Percentiles rank a stretch among this genome's conserved stretches.
These are phyloP conservation scores for Chaetomiaceae sp. DNA, from an alignment of 2,329 filamentous ascomycete species.

Conservation along the genomic window DNA sequence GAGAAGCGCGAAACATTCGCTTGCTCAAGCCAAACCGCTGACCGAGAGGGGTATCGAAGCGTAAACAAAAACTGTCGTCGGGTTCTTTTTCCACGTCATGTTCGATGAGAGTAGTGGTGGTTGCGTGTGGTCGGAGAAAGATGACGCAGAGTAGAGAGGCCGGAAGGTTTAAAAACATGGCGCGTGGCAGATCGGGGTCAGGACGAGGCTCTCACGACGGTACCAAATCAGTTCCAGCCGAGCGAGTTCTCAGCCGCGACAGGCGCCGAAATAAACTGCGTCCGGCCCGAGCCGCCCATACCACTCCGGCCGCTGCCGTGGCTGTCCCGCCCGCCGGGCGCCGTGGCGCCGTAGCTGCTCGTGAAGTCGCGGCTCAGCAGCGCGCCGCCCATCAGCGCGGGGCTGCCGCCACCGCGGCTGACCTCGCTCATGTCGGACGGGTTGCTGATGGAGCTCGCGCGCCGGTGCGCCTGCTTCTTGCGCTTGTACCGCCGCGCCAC, in stretches of 20 bases:
- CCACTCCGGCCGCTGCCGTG: conserved; percentile 54
- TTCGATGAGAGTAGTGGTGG: background rate
- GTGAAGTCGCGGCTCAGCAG: conserved; percentile 52
- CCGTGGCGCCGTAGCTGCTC: conserved; percentile 49
- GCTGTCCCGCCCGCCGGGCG: conserved; percentile 47
- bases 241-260: conserved; percentile 92
- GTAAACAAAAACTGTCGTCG: conserved; percentile 18
- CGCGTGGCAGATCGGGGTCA: conserved; percentile 20
- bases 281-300: conserved; percentile 51
- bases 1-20: background rate
- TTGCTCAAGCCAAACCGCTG: background rate
- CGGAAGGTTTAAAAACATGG: background rate
- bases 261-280: conserved; percentile 74
- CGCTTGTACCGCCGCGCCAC: conserved; percentile 87
- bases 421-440: conserved; percentile 52
- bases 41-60: conserved; percentile 22
- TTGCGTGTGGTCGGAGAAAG: background rate
- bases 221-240: conserved; percentile 75
- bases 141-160: background rate
- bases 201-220: background rate
- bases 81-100: background rate
- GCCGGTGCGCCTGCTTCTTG: conserved; percentile 72
- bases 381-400: conserved; percentile 67
- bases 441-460: conserved; percentile 66
- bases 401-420: conserved; percentile 52